phyloP scores from a whole-genome alignment of 129 eudicot genomes.

The Ambrosia artemisiifolia region DNA sequence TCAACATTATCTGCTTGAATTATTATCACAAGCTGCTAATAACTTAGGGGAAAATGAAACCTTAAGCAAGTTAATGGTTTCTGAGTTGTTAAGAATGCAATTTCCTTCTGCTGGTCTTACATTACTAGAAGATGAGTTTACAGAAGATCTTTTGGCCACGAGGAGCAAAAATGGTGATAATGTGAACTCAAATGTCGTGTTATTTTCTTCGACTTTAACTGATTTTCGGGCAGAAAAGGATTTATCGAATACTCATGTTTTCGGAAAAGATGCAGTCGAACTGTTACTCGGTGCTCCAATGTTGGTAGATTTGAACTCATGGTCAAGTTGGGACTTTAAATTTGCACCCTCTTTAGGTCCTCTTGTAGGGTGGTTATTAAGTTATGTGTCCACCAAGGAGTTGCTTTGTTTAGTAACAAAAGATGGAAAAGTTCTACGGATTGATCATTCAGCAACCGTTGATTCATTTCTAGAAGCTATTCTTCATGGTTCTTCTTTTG shows the following conservation, averaged over 20 bases:
- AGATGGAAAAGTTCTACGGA: constrained; percentile 67
- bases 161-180: constrained; percentile 31
- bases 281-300: constrained; percentile 71
- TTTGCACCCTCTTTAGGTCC: constrained; percentile 90
- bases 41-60: constrained; percentile 46
- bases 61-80: constrained; percentile 45
- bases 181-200: constrained; percentile 36
- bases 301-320: constrained; percentile 60
- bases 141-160: constrained; percentile 20
- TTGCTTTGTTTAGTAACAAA: constrained; percentile 71
- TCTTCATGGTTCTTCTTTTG: constrained; percentile 57
- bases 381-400: constrained; percentile 62
- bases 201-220: constrained; percentile 66
- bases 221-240: constrained; percentile 25
- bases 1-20: constrained; percentile 50
- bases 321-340: constrained; percentile 76
- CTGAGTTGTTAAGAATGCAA: constrained; percentile 60
- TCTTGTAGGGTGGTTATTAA: constrained; percentile 71
- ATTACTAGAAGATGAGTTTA: constrained; percentile 32
- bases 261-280: constrained; percentile 57
- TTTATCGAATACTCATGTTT: constrained; percentile 20
- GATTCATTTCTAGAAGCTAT: constrained; percentile 67
- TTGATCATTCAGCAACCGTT: constrained; percentile 71
- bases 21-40: constrained; percentile 65
- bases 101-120: constrained; percentile 65